These are phyloP conservation scores for Lupinus albus DNA, from an alignment of 306 rosid species.

Conservation along the genomic window DNA sequence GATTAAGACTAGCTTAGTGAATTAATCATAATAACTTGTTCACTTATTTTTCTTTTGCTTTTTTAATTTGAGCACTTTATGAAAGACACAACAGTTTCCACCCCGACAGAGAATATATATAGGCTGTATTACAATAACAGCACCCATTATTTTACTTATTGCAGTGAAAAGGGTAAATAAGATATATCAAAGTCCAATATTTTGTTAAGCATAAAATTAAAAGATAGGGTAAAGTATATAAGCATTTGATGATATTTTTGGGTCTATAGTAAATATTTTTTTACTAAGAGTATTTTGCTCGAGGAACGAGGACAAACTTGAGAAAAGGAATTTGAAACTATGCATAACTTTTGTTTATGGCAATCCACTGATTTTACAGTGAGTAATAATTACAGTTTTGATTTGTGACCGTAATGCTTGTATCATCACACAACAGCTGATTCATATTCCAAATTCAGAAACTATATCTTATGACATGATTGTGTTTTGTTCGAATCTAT, in stretches of 20 bases:
- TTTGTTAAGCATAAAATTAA: too few relatives aligned
- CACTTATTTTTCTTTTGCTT: background rate
- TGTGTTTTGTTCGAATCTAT: slow-evolving; percentile 29
- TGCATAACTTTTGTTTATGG: background rate
- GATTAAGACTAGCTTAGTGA: too few relatives aligned
- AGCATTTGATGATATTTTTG: too few relatives aligned
- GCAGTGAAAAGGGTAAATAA: too few relatives aligned
- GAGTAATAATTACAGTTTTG: background rate
- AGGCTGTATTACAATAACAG: background rate
- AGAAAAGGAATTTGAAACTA: background rate
- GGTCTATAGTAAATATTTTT: too few relatives aligned
- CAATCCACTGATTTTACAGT: background rate
- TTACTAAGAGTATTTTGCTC: too few relatives aligned
- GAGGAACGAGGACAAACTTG: background rate
- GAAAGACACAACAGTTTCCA: background rate
- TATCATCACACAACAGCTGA: background rate
- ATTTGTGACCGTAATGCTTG: slow-evolving; percentile 11
- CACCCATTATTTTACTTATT: background rate
- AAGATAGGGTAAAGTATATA: too few relatives aligned
- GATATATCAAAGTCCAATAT: too few relatives aligned
- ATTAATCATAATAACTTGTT: too few relatives aligned
- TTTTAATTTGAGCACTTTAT: slow-evolving; percentile 8
- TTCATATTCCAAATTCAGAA: slow-evolving; percentile 15
- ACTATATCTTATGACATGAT: slow-evolving; percentile 25
- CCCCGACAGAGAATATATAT: background rate